phyloP scores from a whole-genome alignment of 1,139 yeast genomes.

The Pichia kudriavzevii region DNA sequence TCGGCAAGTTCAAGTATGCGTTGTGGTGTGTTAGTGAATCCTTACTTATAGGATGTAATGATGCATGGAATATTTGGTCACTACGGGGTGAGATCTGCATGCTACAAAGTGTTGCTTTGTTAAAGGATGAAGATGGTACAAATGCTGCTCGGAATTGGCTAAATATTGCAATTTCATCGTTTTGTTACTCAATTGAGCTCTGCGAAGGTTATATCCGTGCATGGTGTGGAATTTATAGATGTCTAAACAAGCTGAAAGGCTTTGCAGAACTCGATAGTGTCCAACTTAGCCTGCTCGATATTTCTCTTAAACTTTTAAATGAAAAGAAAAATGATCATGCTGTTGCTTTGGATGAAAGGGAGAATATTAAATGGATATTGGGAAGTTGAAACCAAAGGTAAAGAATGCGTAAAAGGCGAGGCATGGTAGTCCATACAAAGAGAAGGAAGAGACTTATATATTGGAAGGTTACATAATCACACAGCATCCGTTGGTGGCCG shows the following conservation, averaged over 20 bases:
- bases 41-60: slow-evolving; percentile 46
- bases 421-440: too few species aligned
- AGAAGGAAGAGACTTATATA: background rate
- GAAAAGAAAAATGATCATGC: slow-evolving; percentile 4
- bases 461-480: slow-evolving; percentile 28
- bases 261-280: slow-evolving; percentile 27
- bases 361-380: slow-evolving; percentile 16
- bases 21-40: slow-evolving; percentile 64
- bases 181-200: slow-evolving; percentile 62
- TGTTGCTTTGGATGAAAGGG: slow-evolving; percentile 16
- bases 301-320: slow-evolving; percentile 14
- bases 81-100: slow-evolving; percentile 44
- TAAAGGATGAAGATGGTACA: background rate
- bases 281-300: slow-evolving; percentile 30
- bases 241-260: slow-evolving; percentile 31
- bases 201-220: slow-evolving; percentile 62
- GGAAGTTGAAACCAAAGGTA: background rate
- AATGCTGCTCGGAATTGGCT: slow-evolving; percentile 3
- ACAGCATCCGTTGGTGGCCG: too few species aligned
- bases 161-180: slow-evolving; percentile 7
- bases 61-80: slow-evolving; percentile 65
- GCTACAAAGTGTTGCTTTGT: slow-evolving; percentile 5
- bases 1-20: slow-evolving; percentile 65
- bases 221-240: slow-evolving; percentile 64
- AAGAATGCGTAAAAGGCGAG: background rate